These are phyloP conservation scores for Psilocybe cubensis DNA, from an alignment of 768 basidiomycete species.

Conservation along the genomic window DNA sequence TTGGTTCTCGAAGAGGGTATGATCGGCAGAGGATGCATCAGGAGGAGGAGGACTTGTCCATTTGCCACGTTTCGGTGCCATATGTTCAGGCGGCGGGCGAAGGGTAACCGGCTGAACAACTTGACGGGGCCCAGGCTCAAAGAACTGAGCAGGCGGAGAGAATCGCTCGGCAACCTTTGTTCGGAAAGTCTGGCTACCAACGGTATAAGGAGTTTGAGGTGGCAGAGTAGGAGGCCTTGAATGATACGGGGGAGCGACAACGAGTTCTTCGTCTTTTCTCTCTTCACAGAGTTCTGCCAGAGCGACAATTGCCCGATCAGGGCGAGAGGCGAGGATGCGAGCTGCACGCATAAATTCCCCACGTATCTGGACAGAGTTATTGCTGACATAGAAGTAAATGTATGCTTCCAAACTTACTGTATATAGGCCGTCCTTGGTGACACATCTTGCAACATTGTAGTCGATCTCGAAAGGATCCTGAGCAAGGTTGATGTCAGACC, in stretches of 20 bases:
- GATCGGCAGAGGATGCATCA: slow-evolving; percentile 70
- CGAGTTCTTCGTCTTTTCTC: slow-evolving; percentile 68
- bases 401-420: slow-evolving; percentile 56
- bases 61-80: slow-evolving; percentile 79
- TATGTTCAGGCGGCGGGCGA: slow-evolving; percentile 67
- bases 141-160: slow-evolving; percentile 57
- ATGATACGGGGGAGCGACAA: slow-evolving; percentile 49
- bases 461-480: slow-evolving; percentile 97
- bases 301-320: slow-evolving; percentile 79
- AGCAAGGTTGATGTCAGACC: slow-evolving; percentile 1
- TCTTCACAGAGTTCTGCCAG: slow-evolving; percentile 93
- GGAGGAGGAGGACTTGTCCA: slow-evolving; percentile 89
- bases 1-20: slow-evolving; percentile 66
- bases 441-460: slow-evolving; percentile 96
- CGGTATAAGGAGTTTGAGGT: slow-evolving; percentile 72
- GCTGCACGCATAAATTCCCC: slow-evolving; percentile 98
- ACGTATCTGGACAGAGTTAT: slow-evolving; percentile 67
- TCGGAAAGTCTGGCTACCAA: slow-evolving; percentile 63
- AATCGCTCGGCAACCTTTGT: slow-evolving; percentile 52
- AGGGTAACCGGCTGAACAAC: slow-evolving; percentile 29
- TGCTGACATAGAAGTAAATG: slow-evolving; percentile 5
- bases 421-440: slow-evolving; percentile 95
- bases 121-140: slow-evolving; percentile 42
- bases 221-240: slow-evolving; percentile 50
- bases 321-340: slow-evolving; percentile 78